A percentile compares a stretch with the other conserved stretches of the same genome.
These are phyloP conservation scores for Zygosaccharomyces siamensis DNA, from an alignment of 805 yeast genomes.

Conservation along the genomic window DNA sequence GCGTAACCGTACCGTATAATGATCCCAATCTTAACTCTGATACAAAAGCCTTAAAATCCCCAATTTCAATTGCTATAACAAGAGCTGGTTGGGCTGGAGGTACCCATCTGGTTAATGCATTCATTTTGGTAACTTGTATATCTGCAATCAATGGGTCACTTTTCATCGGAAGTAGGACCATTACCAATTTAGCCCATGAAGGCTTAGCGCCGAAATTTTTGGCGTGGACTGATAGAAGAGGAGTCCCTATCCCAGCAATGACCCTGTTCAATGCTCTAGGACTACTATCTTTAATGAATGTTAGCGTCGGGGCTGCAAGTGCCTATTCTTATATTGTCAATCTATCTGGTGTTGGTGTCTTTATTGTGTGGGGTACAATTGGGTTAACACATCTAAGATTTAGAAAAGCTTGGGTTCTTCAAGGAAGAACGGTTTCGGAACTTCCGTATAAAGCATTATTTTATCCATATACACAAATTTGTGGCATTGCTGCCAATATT, in stretches of 20 bases:
- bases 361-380: constrained; percentile 74
- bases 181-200: constrained; percentile 47
- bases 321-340: constrained; percentile 73
- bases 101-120: constrained; percentile 54
- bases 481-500: constrained; percentile 46
- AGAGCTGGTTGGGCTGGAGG: constrained; percentile 52
- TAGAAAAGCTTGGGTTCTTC: constrained; percentile 44
- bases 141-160: constrained; percentile 60
- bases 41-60: constrained; percentile 43
- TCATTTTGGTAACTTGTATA: constrained; percentile 51
- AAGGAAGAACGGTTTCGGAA: constrained; percentile 42
- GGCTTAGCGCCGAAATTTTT: constrained; percentile 48
- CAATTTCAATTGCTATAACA: constrained; percentile 44
- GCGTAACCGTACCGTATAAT: constrained; percentile 65
- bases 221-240: constrained; percentile 44
- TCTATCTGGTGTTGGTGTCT: constrained; percentile 65
- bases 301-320: constrained; percentile 48
- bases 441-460: constrained; percentile 50
- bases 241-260: constrained; percentile 52
- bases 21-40: constrained; percentile 44
- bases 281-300: constrained; percentile 55
- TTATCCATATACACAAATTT: constrained; percentile 48
- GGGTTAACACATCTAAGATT: constrained; percentile 64
- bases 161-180: constrained; percentile 53
- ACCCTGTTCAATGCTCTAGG: constrained; percentile 44